Conservation (phyloP, 257 asterid species). For the Gentiana macrophylla region DNA sequence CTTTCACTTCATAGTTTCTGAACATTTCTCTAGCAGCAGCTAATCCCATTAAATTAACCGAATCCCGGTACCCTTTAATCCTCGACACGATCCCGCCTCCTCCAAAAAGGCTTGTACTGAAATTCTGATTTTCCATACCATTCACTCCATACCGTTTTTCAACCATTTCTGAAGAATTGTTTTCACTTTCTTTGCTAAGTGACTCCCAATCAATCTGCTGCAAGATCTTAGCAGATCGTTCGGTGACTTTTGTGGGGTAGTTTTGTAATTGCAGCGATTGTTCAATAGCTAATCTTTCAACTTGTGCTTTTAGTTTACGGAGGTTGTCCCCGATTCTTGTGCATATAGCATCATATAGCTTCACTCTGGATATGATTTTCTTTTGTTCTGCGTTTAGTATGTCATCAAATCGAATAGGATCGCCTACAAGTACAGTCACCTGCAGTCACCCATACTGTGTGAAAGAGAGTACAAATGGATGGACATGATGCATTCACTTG, state of each 20-base stretch:
- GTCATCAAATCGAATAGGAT: conserved; percentile 74
- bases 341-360: conserved; percentile 65
- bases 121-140: conserved; percentile 13
- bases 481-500: too few species aligned
- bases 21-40: conserved; percentile 70
- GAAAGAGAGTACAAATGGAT: not conserved
- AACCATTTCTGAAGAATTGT: conserved; percentile 19
- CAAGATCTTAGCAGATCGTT: conserved; percentile 39
- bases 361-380: conserved; percentile 37
- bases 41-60: conserved; percentile 43
- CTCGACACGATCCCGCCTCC: conserved; percentile 48
- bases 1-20: conserved; percentile 15
- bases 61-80: conserved; percentile 40
- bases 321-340: conserved; percentile 54
- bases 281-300: conserved; percentile 43
- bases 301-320: conserved; percentile 54
- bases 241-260: conserved; percentile 16
- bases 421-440: conserved; percentile 92
- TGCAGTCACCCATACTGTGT: conserved; percentile 17
- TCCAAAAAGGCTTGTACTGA: conserved; percentile 21
- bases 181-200: conserved; percentile 37
- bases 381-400: conserved; percentile 29
- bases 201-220: conserved; percentile 65
- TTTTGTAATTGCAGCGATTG: conserved; percentile 30
- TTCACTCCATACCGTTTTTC: conserved; percentile 15